Conservation (phyloP, 805 yeast genomes). For the Saccharomycopsis capsularis region DNA sequence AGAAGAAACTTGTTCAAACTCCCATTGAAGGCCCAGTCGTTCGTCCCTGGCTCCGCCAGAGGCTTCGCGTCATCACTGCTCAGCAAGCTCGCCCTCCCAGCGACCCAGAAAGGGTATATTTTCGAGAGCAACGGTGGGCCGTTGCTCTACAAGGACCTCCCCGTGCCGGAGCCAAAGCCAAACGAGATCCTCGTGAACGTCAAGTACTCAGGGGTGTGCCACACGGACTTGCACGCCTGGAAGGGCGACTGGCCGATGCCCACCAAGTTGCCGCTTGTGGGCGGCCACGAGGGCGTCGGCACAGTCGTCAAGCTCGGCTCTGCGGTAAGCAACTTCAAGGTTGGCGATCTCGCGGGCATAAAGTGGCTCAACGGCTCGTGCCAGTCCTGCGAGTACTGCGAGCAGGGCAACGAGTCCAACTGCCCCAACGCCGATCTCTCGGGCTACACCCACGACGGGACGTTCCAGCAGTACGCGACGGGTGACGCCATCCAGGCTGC, state of each 20-base stretch:
- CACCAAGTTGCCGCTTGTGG: conserved; percentile 52
- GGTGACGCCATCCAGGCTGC: conserved; percentile 87
- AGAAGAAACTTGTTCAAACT: no score
- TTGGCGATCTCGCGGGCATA: conserved; percentile 58
- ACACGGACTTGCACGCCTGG: conserved; percentile 63
- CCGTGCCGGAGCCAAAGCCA: conserved; percentile 51
- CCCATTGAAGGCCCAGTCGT: no score
- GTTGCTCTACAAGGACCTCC: conserved; percentile 43
- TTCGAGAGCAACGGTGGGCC: conserved; percentile 46
- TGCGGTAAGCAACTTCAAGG: conserved; percentile 47
- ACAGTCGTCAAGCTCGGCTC: conserved; percentile 52
- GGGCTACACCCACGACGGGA: conserved; percentile 57
- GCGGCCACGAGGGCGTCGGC: conserved; percentile 69
- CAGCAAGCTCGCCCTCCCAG: conserved; percentile 34
- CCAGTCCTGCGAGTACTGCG: conserved; percentile 52
- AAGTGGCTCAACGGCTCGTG: conserved; percentile 64
- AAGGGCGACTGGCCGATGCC: conserved; percentile 61
- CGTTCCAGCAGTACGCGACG: conserved; percentile 84
- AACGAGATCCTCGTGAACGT: conserved; percentile 51
- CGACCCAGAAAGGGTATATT: conserved; percentile 45
- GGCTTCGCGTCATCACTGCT: no score
- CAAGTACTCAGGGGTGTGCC: conserved; percentile 61
- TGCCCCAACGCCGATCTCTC: conserved; percentile 48
- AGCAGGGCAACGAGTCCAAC: conserved; percentile 44
- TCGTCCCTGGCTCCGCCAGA: no score